A percentile compares a stretch with the other conserved stretches of the same genome.
Conservation (phyloP, 1,284 basidiomycete species). For the Boletellus dicymbophilus region DNA sequence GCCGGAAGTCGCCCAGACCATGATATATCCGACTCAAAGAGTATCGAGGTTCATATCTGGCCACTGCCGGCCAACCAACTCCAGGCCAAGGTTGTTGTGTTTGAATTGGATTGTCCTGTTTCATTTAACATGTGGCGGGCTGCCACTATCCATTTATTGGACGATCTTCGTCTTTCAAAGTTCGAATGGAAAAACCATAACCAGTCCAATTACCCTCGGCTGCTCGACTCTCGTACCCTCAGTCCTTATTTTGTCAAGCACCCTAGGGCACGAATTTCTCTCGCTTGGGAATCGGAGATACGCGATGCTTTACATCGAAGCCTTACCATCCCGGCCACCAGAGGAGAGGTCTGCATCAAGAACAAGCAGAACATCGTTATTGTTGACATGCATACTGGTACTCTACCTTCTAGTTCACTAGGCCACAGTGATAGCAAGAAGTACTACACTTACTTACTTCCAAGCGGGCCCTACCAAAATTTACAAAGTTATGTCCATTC, state of each 20-base stretch:
- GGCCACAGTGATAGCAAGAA: conserved; percentile 12
- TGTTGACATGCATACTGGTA: conserved; percentile 15
- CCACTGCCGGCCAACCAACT: conserved; percentile 39
- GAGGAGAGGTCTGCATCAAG: conserved; percentile 32
- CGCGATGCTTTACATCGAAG: conserved; percentile 41
- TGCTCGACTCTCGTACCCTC: no score
- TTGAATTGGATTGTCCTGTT: conserved; percentile 45
- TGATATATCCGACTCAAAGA: background rate
- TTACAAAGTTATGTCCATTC: conserved; percentile 39
- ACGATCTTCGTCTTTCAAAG: conserved; percentile 29
- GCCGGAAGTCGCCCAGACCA: no score
- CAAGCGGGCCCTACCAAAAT: conserved; percentile 33
- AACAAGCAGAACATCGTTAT: conserved; percentile 35
- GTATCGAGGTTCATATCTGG: conserved; percentile 49
- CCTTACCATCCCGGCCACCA: conserved; percentile 26
- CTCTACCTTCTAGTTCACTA: conserved; percentile 16
- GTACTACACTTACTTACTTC: conserved; percentile 35
- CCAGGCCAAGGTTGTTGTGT: conserved; percentile 36
- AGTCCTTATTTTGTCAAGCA: conserved; percentile 10
- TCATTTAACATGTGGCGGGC: conserved; percentile 46
- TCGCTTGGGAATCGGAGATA: conserved; percentile 43
- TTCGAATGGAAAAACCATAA: background rate
- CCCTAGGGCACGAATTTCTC: conserved; percentile 30
- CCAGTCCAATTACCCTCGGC: no score
- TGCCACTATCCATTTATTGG: conserved; percentile 40